Evolutionary conservation across 148 eudicot species (phyloP).

Genomic region (Fagopyrum tataricum): DNA sequence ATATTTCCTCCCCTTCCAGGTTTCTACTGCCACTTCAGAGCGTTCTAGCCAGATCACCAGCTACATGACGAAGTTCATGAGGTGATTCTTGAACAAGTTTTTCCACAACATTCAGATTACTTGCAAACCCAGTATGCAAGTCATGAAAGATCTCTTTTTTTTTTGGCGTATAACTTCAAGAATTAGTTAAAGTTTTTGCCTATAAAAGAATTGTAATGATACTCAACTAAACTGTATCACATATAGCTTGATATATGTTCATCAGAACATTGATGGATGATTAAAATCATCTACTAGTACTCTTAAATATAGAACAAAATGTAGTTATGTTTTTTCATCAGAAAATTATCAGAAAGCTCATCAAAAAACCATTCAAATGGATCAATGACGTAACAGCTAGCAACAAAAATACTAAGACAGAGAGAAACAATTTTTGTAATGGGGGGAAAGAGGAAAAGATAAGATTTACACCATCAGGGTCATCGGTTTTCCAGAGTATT

Average conservation of each 20-base stretch:
- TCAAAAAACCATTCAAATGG: background rate
- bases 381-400: background rate
- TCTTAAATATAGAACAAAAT: background rate
- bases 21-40: conserved; percentile 49
- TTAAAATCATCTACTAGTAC: background rate
- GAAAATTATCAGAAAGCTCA: conserved; percentile 1
- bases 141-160: background rate
- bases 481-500: conserved; percentile 84
- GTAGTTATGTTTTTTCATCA: background rate
- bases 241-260: background rate
- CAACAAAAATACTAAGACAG: background rate
- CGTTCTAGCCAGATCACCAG: conserved; percentile 69
- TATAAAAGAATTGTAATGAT: background rate
- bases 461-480: conserved; percentile 74
- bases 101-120: conserved; percentile 91
- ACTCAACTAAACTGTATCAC: background rate
- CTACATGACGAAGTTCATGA: conserved; percentile 64
- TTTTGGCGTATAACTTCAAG: background rate
- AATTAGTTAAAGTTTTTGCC: background rate
- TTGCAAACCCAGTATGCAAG: conserved; percentile 25
- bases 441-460: background rate
- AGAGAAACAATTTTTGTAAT: background rate
- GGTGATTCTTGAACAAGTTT: conserved; percentile 88
- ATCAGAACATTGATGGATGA: background rate
- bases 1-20: conserved; percentile 65